Percentiles rank a stretch among this genome's conserved stretches.
Evolutionary conservation across 2,329 filamentous ascomycete species (phyloP).

Genomic region (Cercospora nicotianae): DNA sequence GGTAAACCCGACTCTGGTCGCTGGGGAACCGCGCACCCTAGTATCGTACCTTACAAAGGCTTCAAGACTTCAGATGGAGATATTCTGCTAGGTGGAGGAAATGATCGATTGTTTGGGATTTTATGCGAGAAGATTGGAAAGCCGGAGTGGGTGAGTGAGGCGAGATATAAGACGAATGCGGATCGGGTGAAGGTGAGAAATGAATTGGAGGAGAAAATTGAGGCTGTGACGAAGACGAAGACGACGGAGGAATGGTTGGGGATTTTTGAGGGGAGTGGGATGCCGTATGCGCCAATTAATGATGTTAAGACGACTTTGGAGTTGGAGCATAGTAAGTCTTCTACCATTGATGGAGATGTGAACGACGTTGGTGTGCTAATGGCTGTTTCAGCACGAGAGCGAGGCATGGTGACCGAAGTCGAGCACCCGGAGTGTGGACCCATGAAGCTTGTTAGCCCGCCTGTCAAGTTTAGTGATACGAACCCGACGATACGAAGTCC

Average conservation of each 20-base stretch:
- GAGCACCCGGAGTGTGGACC: slow-evolving; percentile 80
- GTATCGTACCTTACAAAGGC: slow-evolving; percentile 91
- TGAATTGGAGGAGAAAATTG: slow-evolving; percentile 76
- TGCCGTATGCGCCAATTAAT: slow-evolving; percentile 94
- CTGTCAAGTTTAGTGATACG: slow-evolving; percentile 88
- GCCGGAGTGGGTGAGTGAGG: slow-evolving; percentile 59
- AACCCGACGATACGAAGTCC: slow-evolving; percentile 72
- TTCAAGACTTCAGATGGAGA: slow-evolving; percentile 67
- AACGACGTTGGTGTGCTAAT: background rate
- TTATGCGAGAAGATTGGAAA: slow-evolving; percentile 59
- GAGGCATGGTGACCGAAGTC: slow-evolving; percentile 86
- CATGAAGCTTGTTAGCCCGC: slow-evolving; percentile 88
- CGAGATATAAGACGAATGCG: slow-evolving; percentile 59
- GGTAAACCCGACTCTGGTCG: slow-evolving; percentile 83
- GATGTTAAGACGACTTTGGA: slow-evolving; percentile 82
- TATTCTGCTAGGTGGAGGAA: slow-evolving; percentile 64
- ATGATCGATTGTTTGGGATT: slow-evolving; percentile 62
- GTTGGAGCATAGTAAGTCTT: slow-evolving; percentile 71
- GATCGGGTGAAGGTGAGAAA: slow-evolving; percentile 67
- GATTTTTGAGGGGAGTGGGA: slow-evolving; percentile 81
- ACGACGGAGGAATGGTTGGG: slow-evolving; percentile 88
- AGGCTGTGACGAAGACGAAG: slow-evolving; percentile 69
- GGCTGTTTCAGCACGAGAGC: slow-evolving; percentile 57
- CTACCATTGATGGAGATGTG: too few relatives aligned
- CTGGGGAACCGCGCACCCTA: slow-evolving; percentile 98